These are phyloP conservation scores for Aspergillus brasiliensis DNA, from an alignment of 2,329 filamentous ascomycete genomes.

Conservation along the genomic window DNA sequence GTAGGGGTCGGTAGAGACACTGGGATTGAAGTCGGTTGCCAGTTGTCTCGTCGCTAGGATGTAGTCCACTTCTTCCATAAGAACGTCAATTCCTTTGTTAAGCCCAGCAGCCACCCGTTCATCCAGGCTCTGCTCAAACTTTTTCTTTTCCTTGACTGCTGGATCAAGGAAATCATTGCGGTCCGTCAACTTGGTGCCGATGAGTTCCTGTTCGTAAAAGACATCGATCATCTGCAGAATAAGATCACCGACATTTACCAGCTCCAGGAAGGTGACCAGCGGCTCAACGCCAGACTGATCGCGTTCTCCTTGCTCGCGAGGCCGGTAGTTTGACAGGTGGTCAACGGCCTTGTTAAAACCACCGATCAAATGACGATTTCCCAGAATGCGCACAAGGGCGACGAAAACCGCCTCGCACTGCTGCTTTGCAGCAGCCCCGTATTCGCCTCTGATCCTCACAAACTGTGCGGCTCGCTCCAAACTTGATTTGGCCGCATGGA, in stretches of 20 bases:
- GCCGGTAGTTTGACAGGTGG: slow-evolving; percentile 89
- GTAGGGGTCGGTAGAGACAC: slow-evolving; percentile 36
- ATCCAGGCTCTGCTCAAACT: slow-evolving; percentile 97
- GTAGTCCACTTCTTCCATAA: slow-evolving; percentile 98
- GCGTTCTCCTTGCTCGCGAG: slow-evolving; percentile 68
- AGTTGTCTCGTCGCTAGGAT: slow-evolving; percentile 84
- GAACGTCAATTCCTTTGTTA: slow-evolving; percentile 95
- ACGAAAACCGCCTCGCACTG: slow-evolving; percentile 92
- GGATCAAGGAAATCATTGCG: slow-evolving; percentile 93
- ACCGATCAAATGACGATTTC: slow-evolving; percentile 82
- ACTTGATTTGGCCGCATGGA: slow-evolving; percentile 84
- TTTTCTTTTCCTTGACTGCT: slow-evolving; percentile 92
- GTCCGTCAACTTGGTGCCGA: slow-evolving; percentile 78
- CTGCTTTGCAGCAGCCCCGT: slow-evolving; percentile 78
- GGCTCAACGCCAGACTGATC: slow-evolving; percentile 77
- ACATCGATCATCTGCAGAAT: slow-evolving; percentile 99
- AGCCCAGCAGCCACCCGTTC: slow-evolving; percentile 93
- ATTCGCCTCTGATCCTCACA: slow-evolving; percentile 75
- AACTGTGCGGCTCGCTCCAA: slow-evolving; percentile 85
- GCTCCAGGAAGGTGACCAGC: slow-evolving; percentile 90
- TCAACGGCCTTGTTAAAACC: slow-evolving; percentile 92
- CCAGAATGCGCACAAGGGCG: slow-evolving; percentile 77
- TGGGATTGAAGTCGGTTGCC: slow-evolving; percentile 88
- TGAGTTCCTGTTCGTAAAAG: slow-evolving; percentile 94
- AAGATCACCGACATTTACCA: slow-evolving; percentile 96